phyloP scores from a whole-genome alignment of 139 green algal genomes.

The Chlorokybus atmophyticus region DNA sequence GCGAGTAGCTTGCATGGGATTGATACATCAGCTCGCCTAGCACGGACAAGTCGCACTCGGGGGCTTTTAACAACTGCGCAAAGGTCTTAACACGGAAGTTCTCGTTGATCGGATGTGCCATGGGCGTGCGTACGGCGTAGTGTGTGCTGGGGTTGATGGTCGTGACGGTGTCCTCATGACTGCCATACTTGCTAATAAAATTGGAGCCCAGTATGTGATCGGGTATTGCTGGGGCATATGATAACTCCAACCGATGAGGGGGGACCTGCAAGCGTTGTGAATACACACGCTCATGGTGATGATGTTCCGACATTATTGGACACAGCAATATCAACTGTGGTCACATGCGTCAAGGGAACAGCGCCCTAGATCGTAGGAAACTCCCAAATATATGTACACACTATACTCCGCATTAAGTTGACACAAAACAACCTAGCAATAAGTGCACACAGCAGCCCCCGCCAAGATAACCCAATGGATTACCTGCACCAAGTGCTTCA shows the following conservation, averaged over 20 bases:
- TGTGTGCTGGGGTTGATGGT: conserved; percentile 25
- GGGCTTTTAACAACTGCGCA: conserved; percentile 6
- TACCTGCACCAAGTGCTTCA: not conserved
- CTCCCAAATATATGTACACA: too few relatives aligned
- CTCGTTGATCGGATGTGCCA: conserved; percentile 66
- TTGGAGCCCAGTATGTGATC: conserved; percentile 39
- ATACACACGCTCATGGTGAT: too few relatives aligned
- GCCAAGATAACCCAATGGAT: not conserved
- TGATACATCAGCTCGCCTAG: conserved; percentile 86
- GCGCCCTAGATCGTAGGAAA: too few relatives aligned
- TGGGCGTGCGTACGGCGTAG: conserved; percentile 46
- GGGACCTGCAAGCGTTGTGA: not conserved
- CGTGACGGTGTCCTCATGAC: conserved; percentile 59
- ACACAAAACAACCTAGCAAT: not conserved
- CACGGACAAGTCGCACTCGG: conserved; percentile 25
- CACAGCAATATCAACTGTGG: too few relatives aligned
- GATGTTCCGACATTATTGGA: too few relatives aligned
- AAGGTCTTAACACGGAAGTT: conserved; percentile 52
- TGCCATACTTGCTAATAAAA: conserved; percentile 48
- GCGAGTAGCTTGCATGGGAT: conserved; percentile 56
- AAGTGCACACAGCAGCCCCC: not conserved
- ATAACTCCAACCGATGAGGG: conserved; percentile 22
- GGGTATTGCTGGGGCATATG: conserved; percentile 45
- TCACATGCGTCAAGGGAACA: too few relatives aligned
- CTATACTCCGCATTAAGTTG: too few relatives aligned